Base-by-base conservation (phyloP, 2,329 filamentous ascomycete genomes). In the Diaporthe citrichinensis region DNA sequence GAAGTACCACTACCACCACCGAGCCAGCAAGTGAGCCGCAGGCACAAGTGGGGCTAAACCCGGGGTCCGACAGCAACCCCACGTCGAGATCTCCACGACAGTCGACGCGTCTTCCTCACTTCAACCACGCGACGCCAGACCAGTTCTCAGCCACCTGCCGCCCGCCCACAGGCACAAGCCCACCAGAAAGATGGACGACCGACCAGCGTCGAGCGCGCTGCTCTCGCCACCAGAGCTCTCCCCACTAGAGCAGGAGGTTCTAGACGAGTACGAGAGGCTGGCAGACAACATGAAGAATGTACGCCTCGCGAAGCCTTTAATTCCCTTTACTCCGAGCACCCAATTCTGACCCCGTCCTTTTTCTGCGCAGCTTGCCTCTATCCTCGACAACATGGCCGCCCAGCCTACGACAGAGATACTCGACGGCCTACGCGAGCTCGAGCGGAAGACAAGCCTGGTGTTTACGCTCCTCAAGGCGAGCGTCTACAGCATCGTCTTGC, bases 381-480 rank as follows among this genome's bases (percentile, higher is more conserved):
- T 88, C 76, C 91, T 92, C 77, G 91, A 90, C 80, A 87, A 89
- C 80, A 92, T 94, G 78, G 92, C 91, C 25, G 89, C 91, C 59
- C 90, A 92, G 36, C 94, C 96, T 0, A 93, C 95, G 31, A 93
- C 94, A 9, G 95, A 94, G 79, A 96, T 97, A 74, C 89, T 97
- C 72, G 95, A 99, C 84, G 93, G 94, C 12, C 88, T 99, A 80
- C 89, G 97, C 72, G 93, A 96, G 58, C 88, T 99, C 73, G 97
- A 99, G 88, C 90, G 97, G 80, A 98, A 98, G 88, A 98, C 96
- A 58, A 95, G 95, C 79, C 88, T 98, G 73, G 96, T 98, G 31
- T 98, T 98, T 85, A 99, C 97, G 77, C 86, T 98, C 82, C 90
- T 99, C 82, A 99, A 99, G 88, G 96, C 97, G 25, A 98, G 96